Conservation (phyloP, 1,139 yeast species). For the Hyphopichia khmerensis region DNA sequence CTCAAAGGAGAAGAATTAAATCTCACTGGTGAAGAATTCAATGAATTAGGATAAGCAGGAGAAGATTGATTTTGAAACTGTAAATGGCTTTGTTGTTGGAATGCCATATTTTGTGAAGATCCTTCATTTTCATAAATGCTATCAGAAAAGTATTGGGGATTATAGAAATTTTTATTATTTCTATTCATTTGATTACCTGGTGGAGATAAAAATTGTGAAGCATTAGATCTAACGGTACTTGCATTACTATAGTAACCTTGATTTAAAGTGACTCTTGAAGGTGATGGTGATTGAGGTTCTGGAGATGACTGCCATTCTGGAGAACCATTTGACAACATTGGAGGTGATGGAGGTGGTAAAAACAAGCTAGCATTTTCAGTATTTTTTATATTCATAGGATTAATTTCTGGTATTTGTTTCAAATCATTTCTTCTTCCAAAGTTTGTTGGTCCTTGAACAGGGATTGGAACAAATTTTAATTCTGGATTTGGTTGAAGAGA, state of each 20-base stretch:
- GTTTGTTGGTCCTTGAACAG: slow-evolving; percentile 35
- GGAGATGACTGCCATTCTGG: slow-evolving; percentile 44
- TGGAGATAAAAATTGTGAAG: slow-evolving; percentile 20
- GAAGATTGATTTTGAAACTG: slow-evolving; percentile 19
- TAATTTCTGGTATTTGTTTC: not conserved
- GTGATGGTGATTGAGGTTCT: slow-evolving; percentile 42
- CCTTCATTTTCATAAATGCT: slow-evolving; percentile 1
- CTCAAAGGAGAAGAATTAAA: slow-evolving; percentile 28
- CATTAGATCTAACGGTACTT: slow-evolving; percentile 2
- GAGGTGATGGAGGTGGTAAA: slow-evolving; percentile 47
- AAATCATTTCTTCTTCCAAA: not conserved
- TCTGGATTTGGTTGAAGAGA: not conserved
- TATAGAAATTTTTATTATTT: slow-evolving; percentile 23
- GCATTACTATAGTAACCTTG: slow-evolving; percentile 4
- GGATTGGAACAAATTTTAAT: slow-evolving; percentile 41
- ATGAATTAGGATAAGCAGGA: slow-evolving; percentile 21
- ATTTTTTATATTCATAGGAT: slow-evolving; percentile 4
- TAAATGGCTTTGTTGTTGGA: slow-evolving; percentile 4
- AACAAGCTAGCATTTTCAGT: slow-evolving; percentile 13
- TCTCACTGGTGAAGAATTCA: slow-evolving; percentile 36
- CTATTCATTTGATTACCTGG: slow-evolving; percentile 24
- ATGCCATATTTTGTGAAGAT: slow-evolving; percentile 1
- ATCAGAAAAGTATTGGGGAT: slow-evolving; percentile 43
- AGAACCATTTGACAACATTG: slow-evolving; percentile 35
- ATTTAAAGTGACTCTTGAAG: slow-evolving; percentile 13